Percentiles rank a stretch among this genome's conserved stretches.
Conservation (phyloP, 2,329 filamentous ascomycete species). For the Calonectria hongkongensis region DNA sequence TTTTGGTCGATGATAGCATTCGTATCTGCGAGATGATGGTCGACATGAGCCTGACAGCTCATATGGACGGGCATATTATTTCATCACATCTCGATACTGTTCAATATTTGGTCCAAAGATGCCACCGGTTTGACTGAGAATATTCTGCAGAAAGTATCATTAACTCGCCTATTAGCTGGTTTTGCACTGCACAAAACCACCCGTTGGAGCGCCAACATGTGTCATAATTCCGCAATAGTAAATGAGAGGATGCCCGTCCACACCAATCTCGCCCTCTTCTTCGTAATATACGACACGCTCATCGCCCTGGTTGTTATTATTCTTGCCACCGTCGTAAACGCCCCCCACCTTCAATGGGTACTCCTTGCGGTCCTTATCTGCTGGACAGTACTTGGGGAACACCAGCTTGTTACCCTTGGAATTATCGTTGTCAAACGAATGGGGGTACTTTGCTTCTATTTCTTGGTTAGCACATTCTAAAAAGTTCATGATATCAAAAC, state of each 20-base stretch:
- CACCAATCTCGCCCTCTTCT: background rate
- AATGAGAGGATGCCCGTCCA: background rate
- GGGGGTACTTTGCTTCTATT: background rate
- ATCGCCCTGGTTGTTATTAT: background rate
- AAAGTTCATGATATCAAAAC: background rate
- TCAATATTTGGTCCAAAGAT: too few relatives aligned
- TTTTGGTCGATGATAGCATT: background rate
- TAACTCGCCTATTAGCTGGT: background rate
- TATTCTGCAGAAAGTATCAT: background rate
- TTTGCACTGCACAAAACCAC: background rate
- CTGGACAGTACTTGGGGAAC: background rate
- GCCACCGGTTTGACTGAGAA: background rate
- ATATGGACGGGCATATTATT: too few relatives aligned
- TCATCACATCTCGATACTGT: too few relatives aligned
- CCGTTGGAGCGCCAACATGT: background rate
- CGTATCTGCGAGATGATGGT: too few relatives aligned
- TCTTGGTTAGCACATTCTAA: background rate
- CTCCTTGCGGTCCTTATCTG: background rate
- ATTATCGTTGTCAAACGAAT: background rate
- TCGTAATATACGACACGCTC: conserved; percentile 11
- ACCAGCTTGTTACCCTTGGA: background rate
- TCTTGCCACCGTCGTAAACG: background rate
- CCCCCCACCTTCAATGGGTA: background rate
- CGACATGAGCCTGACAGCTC: too few relatives aligned
- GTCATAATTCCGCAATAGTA: conserved; percentile 13